Percentiles rank a stretch among this genome's conserved stretches.
Conservation (phyloP, 139 green algal genomes). For the Astrephomene gubernaculifera region DNA sequence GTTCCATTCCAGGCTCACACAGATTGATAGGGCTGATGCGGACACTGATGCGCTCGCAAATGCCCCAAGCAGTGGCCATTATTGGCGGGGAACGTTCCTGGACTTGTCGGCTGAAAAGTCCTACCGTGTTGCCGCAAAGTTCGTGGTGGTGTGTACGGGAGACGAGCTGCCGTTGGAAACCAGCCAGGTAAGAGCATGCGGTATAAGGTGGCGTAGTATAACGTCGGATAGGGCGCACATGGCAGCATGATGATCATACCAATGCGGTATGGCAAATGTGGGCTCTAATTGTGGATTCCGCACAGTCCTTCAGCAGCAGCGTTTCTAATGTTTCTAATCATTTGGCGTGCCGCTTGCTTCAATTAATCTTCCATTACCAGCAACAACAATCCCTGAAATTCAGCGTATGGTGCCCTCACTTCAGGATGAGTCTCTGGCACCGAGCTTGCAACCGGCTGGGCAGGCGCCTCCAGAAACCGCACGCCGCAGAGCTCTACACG, state of each 20-base stretch:
- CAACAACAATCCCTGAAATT: no score
- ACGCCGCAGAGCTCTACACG: neutral
- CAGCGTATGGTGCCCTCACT: no score
- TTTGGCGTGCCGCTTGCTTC: neutral
- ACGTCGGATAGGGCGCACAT: no score
- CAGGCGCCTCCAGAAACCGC: neutral
- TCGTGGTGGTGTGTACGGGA: slow-evolving; percentile 12
- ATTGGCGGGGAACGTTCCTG: neutral
- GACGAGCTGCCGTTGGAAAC: no score
- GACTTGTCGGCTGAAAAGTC: neutral
- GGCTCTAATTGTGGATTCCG: no score
- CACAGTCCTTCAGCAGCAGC: neutral
- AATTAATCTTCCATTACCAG: no score
- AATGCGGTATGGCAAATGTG: no score
- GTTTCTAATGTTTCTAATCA: neutral
- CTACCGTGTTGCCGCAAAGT: neutral
- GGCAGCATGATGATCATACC: no score
- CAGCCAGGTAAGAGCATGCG: no score
- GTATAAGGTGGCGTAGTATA: no score
- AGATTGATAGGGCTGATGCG: neutral
- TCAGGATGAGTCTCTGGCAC: no score
- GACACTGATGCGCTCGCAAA: no score
- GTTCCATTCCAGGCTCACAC: neutral
- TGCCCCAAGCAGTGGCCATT: neutral
- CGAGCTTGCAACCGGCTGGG: neutral